Evolutionary conservation across 2,329 filamentous ascomycete genomes (phyloP).

Genomic region (Raffaelea arxii): DNA sequence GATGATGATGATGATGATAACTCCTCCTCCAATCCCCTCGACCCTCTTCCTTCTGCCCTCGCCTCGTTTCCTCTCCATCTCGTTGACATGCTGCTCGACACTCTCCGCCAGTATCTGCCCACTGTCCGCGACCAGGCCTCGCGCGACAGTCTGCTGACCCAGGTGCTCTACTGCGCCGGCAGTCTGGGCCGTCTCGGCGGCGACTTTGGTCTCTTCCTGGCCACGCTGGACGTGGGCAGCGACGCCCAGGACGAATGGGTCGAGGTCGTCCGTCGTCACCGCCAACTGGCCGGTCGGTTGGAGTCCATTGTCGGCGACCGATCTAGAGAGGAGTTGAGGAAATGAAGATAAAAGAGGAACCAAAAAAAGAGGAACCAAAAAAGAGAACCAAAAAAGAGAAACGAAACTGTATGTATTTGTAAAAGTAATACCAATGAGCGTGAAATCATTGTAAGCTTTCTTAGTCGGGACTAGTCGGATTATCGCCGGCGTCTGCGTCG

Average conservation of each 20-base stretch:
- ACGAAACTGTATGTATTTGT: too few species aligned
- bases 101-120: conserved; percentile 65
- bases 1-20: background rate
- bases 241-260: conserved; percentile 65
- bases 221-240: conserved; percentile 39
- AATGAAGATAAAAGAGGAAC: background rate
- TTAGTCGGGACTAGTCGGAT: too few species aligned
- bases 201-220: conserved; percentile 85
- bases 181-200: conserved; percentile 83
- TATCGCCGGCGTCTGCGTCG: too few species aligned
- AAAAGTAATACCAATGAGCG: too few species aligned
- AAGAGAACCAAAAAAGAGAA: too few species aligned
- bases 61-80: conserved; percentile 79
- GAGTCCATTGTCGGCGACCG: conserved; percentile 57
- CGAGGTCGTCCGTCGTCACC: conserved; percentile 79
- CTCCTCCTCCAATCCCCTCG: conserved; percentile 28
- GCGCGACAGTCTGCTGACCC: conserved; percentile 79
- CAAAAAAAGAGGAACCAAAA: too few species aligned
- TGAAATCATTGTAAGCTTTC: too few species aligned
- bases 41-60: conserved; percentile 62
- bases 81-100: conserved; percentile 69
- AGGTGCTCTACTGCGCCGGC: conserved; percentile 86
- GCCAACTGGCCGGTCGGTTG: conserved; percentile 68
- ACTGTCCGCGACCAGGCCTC: conserved; percentile 71
- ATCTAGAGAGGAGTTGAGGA: conserved; percentile 29